Conservation (phyloP, 768 basidiomycete species). For the Brasilioporus rufonigricans region DNA sequence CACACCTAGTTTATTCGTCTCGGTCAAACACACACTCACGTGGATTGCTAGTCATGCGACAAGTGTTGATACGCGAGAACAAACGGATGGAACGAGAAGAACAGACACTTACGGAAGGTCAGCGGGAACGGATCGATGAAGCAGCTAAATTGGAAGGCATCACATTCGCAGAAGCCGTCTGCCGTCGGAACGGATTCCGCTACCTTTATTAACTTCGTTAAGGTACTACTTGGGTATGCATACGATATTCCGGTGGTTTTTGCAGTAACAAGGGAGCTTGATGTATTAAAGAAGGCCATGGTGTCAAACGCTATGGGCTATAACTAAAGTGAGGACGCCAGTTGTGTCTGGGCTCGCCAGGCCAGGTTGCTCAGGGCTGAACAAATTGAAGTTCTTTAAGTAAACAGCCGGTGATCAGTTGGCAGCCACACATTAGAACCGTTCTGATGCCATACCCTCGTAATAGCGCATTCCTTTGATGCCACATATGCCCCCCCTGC, state of each 20-base stretch:
- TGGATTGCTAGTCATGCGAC: constrained; percentile 38
- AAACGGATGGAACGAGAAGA: constrained; percentile 49
- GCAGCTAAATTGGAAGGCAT: constrained; percentile 60
- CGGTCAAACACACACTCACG: not conserved
- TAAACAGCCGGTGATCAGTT: no score
- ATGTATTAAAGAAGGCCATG: no score
- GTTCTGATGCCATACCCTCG: no score
- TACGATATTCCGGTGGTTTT: not conserved
- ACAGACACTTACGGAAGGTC: constrained; percentile 40
- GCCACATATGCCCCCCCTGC: no score
- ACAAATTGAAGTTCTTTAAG: no score
- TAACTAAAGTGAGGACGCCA: no score
- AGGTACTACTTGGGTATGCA: not conserved
- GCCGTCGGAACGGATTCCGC: constrained; percentile 54
- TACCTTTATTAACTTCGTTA: constrained; percentile 43
- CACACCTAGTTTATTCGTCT: not conserved
- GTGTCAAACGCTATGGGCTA: no score
- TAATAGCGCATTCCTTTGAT: no score
- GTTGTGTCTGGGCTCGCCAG: no score
- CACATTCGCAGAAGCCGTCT: constrained; percentile 56
- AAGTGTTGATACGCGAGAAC: constrained; percentile 49
- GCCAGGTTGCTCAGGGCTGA: no score
- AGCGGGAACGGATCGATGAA: constrained; percentile 50
- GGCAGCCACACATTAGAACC: no score
- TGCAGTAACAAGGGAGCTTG: no score